Conservation (phyloP, 2,329 filamentous ascomycete species). For the Arthroderma sp. region DNA sequence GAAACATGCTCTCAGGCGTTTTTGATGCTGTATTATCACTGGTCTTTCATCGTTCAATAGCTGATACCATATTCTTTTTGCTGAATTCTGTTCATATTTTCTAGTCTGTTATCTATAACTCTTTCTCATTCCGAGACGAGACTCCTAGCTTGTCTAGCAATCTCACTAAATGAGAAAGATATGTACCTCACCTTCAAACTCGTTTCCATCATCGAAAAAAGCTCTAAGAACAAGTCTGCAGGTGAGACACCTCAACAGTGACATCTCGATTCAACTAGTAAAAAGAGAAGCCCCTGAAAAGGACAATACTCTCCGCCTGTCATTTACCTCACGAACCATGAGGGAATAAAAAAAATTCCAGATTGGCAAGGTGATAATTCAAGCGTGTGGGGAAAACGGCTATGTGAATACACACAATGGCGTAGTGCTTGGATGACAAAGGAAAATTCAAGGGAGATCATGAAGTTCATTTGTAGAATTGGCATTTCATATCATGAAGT, state of each 20-base stretch:
- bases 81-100: background rate
- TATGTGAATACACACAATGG: background rate
- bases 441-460: conserved; percentile 9
- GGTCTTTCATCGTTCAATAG: background rate
- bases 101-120: background rate
- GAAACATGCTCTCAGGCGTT: background rate
- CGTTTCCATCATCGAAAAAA: conserved; percentile 18
- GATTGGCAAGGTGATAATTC: conserved; percentile 79
- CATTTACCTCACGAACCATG: conserved; percentile 66
- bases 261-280: background rate
- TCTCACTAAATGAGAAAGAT: background rate
- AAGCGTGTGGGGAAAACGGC: conserved; percentile 41
- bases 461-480: background rate
- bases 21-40: background rate
- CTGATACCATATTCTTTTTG: background rate
- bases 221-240: conserved; percentile 25
- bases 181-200: conserved; percentile 32
- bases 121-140: background rate
- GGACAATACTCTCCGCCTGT: conserved; percentile 65
- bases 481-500: conserved; percentile 3
- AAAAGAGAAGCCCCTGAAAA: conserved; percentile 3
- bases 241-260: conserved; percentile 18
- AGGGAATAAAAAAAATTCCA: conserved; percentile 24
- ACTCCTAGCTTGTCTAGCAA: background rate
- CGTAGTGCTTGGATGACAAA: conserved; percentile 13